Evolutionary conservation across 768 basidiomycete genomes (phyloP).

Genomic region (Leccinum rimulosum): DNA sequence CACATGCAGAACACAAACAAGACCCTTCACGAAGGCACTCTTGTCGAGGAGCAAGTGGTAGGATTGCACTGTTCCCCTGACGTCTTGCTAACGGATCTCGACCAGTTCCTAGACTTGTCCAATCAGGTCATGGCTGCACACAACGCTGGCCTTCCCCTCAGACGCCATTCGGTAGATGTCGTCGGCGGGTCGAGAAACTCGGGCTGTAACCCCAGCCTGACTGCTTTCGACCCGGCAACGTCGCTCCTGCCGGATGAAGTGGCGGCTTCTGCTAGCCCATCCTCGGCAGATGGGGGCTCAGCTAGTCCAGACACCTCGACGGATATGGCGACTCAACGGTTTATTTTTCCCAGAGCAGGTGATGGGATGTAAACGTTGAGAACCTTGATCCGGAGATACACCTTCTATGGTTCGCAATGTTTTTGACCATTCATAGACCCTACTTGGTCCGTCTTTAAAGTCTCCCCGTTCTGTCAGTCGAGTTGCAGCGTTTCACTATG

Average conservation of each 20-base stretch:
- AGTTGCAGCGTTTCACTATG: background rate
- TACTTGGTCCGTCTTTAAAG: slow-evolving; percentile 1
- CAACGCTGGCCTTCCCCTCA: slow-evolving; percentile 21
- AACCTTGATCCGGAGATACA: slow-evolving; percentile 1
- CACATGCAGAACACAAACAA: slow-evolving; percentile 62
- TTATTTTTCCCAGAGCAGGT: slow-evolving; percentile 15
- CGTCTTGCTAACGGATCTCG: background rate
- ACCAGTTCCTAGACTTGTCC: slow-evolving; percentile 31
- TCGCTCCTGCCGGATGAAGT: slow-evolving; percentile 16
- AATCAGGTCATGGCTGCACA: slow-evolving; percentile 28
- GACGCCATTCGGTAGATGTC: slow-evolving; percentile 33
- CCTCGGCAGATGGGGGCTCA: slow-evolving; percentile 19
- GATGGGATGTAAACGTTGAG: slow-evolving; percentile 17
- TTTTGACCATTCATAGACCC: slow-evolving; percentile 5
- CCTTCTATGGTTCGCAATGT: slow-evolving; percentile 1
- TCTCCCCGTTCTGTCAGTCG: background rate
- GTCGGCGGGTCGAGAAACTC: slow-evolving; percentile 14
- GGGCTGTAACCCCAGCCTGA: slow-evolving; percentile 9
- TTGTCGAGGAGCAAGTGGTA: slow-evolving; percentile 58
- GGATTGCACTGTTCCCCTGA: background rate
- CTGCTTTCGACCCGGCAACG: slow-evolving; percentile 16
- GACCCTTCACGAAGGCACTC: slow-evolving; percentile 47
- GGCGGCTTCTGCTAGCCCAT: slow-evolving; percentile 23
- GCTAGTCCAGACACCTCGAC: slow-evolving; percentile 19
- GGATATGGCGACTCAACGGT: slow-evolving; percentile 15